Base-by-base conservation (phyloP, 495 filamentous ascomycete genomes). In the Neurospora terricola region DNA sequence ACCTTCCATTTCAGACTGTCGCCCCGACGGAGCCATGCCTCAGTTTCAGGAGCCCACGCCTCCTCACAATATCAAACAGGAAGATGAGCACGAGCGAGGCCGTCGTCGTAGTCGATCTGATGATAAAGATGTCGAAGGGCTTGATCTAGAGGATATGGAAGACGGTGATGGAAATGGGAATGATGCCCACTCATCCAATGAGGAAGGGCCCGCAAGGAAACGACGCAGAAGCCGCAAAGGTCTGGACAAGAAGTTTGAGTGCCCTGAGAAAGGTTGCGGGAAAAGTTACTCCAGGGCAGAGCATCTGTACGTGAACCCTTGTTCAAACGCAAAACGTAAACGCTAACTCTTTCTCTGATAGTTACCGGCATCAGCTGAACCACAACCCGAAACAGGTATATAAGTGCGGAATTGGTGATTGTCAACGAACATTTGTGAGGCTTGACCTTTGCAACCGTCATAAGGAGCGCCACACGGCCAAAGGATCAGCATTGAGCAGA, bases 221-320 rank as follows among this genome's bases (percentile, higher is more conserved):
- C 87, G 94, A 72, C 89, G 93, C 78, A 87, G 92, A 76, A 94
- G 91, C 83, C 91, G 95, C 74, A 97, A 96, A 80, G 92, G 92
- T 38, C 84, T 91, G 39, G 95, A 98, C 81, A 97, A 96, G 83
- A 98, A 97, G 79, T 99, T 97, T 75, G 91, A 94, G 76, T 99
- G 96, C 81, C 90, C 91, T 12, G 90, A 93, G 69, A 91, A 94
- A 75, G 93, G 91, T 37, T 99, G 96, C 75, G 94, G 93, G 34
- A 99, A 97, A 86, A 94, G 91, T 79, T 99, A 99, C 82, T 98
- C 95, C 30, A 89, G 96, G 76, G 95, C 95, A 30, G 96, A 99
- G 82, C 96, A 99, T 84, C 87, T 99, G 81, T 97, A 82, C 82
- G 86, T 66, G 70, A 70, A 21, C 18, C n/a, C 21, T 16, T 14